A percentile compares a stretch with the other conserved stretches of the same genome.
These are phyloP conservation scores for Plantago ovata DNA, from an alignment of 257 asterid genomes.

Conservation along the genomic window DNA sequence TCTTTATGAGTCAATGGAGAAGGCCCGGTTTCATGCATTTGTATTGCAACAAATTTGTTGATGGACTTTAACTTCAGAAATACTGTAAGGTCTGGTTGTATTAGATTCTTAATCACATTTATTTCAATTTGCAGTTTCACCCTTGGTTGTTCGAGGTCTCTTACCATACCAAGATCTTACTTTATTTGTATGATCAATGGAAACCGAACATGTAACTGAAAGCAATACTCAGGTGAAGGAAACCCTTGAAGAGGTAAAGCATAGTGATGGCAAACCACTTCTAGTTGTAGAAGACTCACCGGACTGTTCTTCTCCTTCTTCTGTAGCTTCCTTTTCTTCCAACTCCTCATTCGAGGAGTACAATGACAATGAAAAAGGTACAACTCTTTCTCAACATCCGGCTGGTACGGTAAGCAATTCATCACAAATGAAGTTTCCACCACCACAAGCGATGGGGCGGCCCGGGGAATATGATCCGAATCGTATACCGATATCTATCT, in stretches of 20 bases:
- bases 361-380: conserved; percentile 8
- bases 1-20: too few species aligned
- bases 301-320: conserved; percentile 14
- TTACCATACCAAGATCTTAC: conserved; percentile 8
- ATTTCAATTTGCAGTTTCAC: not conserved
- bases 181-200: conserved; percentile 31
- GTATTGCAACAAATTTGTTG: not conserved
- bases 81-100: not conserved
- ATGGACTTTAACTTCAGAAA: not conserved
- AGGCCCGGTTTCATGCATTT: too few species aligned
- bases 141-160: not conserved
- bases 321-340: conserved; percentile 21
- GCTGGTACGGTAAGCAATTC: conserved; percentile 38
- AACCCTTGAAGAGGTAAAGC: conserved; percentile 12
- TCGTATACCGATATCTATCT: conserved; percentile 76
- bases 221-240: conserved; percentile 15
- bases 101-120: not conserved
- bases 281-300: conserved; percentile 18
- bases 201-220: conserved; percentile 29
- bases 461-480: conserved; percentile 59
- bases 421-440: conserved; percentile 41
- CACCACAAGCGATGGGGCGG: conserved; percentile 43
- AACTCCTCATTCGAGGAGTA: conserved; percentile 25
- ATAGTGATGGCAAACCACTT: conserved; percentile 15
- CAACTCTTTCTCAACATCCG: too few species aligned